A percentile compares a stretch with the other conserved stretches of the same genome.
These are phyloP conservation scores for Amborella trichopoda DNA, from an alignment of 164 flowering plant species.

Conservation along the genomic window DNA sequence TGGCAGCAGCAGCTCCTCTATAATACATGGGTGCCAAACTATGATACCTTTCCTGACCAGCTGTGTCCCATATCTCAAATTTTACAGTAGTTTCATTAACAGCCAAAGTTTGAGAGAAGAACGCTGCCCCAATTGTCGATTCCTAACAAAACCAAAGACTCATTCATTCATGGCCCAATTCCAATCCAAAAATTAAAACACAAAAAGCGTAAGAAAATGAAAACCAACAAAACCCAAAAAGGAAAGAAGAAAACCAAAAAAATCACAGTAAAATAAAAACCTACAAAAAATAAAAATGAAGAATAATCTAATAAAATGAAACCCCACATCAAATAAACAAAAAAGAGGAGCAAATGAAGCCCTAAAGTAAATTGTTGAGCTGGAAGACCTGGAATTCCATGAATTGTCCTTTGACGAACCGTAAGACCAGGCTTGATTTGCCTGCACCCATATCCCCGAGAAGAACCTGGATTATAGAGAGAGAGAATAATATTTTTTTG, in stretches of 20 bases:
- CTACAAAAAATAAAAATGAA: background rate
- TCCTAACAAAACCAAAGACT: constrained; percentile 27
- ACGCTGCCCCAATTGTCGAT: constrained; percentile 71
- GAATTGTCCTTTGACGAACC: constrained; percentile 68
- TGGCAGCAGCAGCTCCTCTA: constrained; percentile 67
- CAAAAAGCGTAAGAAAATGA: background rate
- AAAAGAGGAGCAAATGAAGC: background rate
- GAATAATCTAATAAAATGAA: background rate
- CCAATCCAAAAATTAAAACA: background rate
- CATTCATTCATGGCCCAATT: background rate
- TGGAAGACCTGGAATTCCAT: constrained; percentile 50
- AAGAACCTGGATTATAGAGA: constrained; percentile 29
- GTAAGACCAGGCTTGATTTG: constrained; percentile 58
- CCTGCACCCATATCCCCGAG: constrained; percentile 75
- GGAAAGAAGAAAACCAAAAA: too few relatives aligned
- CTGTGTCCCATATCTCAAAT: constrained; percentile 79
- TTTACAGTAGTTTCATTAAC: constrained; percentile 50
- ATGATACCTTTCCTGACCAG: constrained; percentile 74
- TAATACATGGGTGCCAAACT: constrained; percentile 78
- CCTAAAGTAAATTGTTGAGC: background rate
- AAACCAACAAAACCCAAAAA: constrained; percentile 5
- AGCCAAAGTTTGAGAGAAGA: constrained; percentile 55
- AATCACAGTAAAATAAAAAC: background rate
- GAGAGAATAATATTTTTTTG: background rate
- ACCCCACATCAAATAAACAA: background rate